Evolutionary conservation across 1,284 basidiomycete genomes (phyloP).

Genomic region (Trichosporon sp.): DNA sequence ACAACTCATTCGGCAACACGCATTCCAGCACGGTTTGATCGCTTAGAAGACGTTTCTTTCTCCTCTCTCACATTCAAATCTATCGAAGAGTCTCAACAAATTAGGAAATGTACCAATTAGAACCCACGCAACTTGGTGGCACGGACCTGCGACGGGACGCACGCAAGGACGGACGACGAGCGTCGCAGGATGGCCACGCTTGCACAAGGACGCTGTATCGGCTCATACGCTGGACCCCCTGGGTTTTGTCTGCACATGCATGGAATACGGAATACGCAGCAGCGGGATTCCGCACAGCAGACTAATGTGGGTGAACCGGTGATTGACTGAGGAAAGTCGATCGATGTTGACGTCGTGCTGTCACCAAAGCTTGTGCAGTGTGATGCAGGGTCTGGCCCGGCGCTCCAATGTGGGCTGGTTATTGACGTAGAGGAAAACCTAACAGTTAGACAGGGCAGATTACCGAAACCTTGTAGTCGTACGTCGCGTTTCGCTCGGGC

Average conservation of each 20-base stretch:
- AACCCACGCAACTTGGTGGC: conserved; percentile 15
- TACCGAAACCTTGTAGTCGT: neutral
- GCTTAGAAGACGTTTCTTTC: conserved; percentile 18
- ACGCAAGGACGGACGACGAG: neutral
- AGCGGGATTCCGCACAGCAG: neutral
- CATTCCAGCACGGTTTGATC: conserved; percentile 18
- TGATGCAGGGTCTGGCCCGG: neutral
- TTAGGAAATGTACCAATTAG: conserved; percentile 23
- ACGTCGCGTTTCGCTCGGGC: neutral
- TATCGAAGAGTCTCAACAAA: neutral
- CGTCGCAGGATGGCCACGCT: conserved; percentile 3
- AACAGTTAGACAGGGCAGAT: neutral
- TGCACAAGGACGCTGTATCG: conserved; percentile 16
- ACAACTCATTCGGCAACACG: conserved; percentile 12
- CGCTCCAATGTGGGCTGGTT: neutral
- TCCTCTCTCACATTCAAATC: neutral
- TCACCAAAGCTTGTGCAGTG: neutral
- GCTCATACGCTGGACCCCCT: conserved; percentile 7
- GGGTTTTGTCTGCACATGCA: conserved; percentile 11
- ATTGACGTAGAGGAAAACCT: neutral
- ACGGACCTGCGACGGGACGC: neutral
- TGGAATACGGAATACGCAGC: neutral
- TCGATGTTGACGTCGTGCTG: neutral
- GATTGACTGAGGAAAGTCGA: neutral
- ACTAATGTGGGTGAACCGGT: neutral